These are phyloP conservation scores for Phytopythium kandeliae DNA, from an alignment of 352 stramenopile genomes.

Conservation along the genomic window DNA sequence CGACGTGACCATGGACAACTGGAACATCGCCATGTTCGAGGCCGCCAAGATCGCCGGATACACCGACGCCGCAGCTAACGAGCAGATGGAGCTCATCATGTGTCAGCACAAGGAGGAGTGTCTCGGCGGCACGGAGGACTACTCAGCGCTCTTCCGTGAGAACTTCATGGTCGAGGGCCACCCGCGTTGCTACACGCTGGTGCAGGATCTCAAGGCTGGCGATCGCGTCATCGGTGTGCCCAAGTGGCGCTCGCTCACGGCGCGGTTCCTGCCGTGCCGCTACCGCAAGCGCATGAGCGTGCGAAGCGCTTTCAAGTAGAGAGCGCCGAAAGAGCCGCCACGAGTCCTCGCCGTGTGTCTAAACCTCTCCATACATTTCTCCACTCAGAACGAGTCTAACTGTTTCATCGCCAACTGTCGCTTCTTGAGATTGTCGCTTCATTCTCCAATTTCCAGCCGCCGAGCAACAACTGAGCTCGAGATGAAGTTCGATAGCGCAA, in stretches of 20 bases:
- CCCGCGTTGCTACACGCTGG: constrained; percentile 35
- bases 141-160: constrained; percentile 24
- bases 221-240: constrained; percentile 42
- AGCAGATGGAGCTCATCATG: constrained; percentile 50
- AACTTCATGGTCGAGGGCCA: constrained; percentile 52
- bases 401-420: too few relatives aligned
- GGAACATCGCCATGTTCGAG: constrained; percentile 46
- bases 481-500: neutral
- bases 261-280: constrained; percentile 26
- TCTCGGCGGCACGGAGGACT: constrained; percentile 37
- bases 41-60: constrained; percentile 38
- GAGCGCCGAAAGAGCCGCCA: neutral
- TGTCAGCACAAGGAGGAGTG: constrained; percentile 54
- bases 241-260: constrained; percentile 33
- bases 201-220: constrained; percentile 25
- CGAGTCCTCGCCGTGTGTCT: too few relatives aligned
- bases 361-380: too few relatives aligned
- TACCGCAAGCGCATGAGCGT: constrained; percentile 2
- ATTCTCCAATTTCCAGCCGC: too few relatives aligned
- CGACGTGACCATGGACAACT: constrained; percentile 29
- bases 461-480: too few relatives aligned
- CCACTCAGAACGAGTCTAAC: too few relatives aligned
- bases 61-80: constrained; percentile 21
- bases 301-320: neutral
- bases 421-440: too few relatives aligned